Conservation (phyloP, 1,139 yeast species). For the Scheffersomyces stambukii region DNA sequence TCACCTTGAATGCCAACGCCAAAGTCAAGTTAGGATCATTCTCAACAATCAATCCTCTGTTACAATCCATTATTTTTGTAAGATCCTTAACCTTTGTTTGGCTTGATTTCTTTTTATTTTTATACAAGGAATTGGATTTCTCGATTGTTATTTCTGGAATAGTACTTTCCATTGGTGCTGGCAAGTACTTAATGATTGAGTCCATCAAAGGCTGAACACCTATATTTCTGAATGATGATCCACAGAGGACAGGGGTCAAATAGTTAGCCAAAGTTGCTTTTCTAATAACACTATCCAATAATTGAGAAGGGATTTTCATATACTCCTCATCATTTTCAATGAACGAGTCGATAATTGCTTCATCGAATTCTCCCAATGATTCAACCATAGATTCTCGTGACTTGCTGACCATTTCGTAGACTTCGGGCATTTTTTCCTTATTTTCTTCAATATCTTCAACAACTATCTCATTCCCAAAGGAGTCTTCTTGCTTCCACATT, state of each 20-base stretch:
- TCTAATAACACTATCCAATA: constrained; percentile 57
- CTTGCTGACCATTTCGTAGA: constrained; percentile 45
- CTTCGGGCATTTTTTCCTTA: constrained; percentile 26
- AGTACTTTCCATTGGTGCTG: constrained; percentile 69
- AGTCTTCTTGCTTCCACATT: constrained; percentile 51
- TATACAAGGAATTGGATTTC: constrained; percentile 5
- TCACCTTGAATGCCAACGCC: constrained; percentile 89
- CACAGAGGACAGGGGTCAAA: constrained; percentile 82
- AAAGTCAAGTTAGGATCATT: constrained; percentile 57
- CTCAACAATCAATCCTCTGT: constrained; percentile 50
- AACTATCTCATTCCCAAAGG: constrained; percentile 53
- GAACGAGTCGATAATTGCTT: constrained; percentile 68
- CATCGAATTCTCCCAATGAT: constrained; percentile 79
- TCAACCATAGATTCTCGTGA: constrained; percentile 79
- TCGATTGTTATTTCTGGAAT: constrained; percentile 55
- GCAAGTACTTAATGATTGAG: constrained; percentile 71
- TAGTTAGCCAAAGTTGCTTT: constrained; percentile 54
- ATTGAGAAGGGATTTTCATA: constrained; percentile 50
- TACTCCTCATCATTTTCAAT: constrained; percentile 70
- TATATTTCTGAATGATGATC: constrained; percentile 86
- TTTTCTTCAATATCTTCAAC: constrained; percentile 42
- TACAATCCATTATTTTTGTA: constrained; percentile 39
- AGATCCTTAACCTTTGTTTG: constrained; percentile 25
- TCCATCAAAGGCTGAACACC: constrained; percentile 95
- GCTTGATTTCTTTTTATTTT: constrained; percentile 12